phyloP scores from a whole-genome alignment of 495 filamentous ascomycete genomes.

The Aspergillus bridgeri region DNA sequence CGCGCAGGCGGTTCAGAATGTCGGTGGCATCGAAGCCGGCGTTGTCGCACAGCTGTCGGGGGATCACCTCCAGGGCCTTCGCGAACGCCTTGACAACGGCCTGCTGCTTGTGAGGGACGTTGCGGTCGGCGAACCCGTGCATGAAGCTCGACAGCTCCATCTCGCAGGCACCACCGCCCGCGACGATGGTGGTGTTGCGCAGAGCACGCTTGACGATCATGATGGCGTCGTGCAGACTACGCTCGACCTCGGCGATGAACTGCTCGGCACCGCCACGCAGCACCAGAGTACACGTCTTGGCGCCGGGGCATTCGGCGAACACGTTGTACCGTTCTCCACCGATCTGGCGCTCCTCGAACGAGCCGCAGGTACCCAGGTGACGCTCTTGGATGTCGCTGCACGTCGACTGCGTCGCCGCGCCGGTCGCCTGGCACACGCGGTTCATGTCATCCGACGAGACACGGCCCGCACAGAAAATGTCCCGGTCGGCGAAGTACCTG shows the following conservation, averaged over 20 bases:
- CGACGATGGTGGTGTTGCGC: slow-evolving; percentile 89
- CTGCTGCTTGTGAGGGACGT: slow-evolving; percentile 93
- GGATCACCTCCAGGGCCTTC: slow-evolving; percentile 95
- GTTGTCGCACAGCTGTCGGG: slow-evolving; percentile 95
- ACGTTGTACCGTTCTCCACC: slow-evolving; percentile 97
- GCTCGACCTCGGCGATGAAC: slow-evolving; percentile 98
- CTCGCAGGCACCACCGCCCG: slow-evolving; percentile 90
- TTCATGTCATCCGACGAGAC: slow-evolving; percentile 93
- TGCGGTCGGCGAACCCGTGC: slow-evolving; percentile 85
- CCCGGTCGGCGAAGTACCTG: slow-evolving; percentile 91
- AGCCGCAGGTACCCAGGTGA: slow-evolving; percentile 87
- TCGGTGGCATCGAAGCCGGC: slow-evolving; percentile 98
- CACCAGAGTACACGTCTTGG: slow-evolving; percentile 95
- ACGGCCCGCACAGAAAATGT: slow-evolving; percentile 97
- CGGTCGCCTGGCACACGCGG: slow-evolving; percentile 90
- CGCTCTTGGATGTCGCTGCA: slow-evolving; percentile 90
- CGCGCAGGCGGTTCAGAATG: slow-evolving; percentile 88
- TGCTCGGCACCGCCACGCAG: slow-evolving; percentile 96
- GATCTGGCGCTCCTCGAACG: slow-evolving; percentile 94
- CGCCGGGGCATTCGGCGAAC: slow-evolving; percentile 90
- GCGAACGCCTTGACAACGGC: slow-evolving; percentile 96
- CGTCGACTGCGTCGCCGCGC: slow-evolving; percentile 87
- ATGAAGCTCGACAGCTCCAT: slow-evolving; percentile 96
- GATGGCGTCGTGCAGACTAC: slow-evolving; percentile 95
- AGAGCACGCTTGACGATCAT: slow-evolving; percentile 99